phyloP scores from a whole-genome alignment of 2,329 filamentous ascomycete genomes.

The Talaromyces amestolkiae region DNA sequence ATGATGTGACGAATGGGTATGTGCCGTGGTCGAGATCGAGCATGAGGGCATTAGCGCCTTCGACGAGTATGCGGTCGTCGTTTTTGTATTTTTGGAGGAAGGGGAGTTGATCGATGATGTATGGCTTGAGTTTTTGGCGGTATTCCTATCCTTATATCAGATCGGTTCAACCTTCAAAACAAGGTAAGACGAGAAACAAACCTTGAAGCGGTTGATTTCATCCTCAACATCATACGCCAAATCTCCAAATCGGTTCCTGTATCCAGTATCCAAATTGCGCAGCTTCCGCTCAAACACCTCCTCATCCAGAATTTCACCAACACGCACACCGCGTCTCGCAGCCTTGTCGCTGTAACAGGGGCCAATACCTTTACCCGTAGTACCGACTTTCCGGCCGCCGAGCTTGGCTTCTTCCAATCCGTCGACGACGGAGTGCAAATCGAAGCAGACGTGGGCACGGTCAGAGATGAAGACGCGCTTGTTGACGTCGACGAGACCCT shows the following conservation, averaged over 20 bases:
- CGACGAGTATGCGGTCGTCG: constrained; percentile 55
- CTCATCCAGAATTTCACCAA: constrained; percentile 59
- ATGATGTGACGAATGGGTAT: constrained; percentile 51
- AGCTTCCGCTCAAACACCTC: constrained; percentile 55
- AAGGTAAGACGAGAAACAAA: constrained; percentile 21
- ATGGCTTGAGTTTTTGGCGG: constrained; percentile 36
- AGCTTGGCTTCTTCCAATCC: constrained; percentile 46
- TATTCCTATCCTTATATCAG: constrained; percentile 30
- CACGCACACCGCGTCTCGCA: constrained; percentile 56
- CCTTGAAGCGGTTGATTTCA: constrained; percentile 58
- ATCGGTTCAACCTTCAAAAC: background rate
- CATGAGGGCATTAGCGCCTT: constrained; percentile 64
- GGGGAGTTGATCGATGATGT: constrained; percentile 48
- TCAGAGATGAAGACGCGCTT: constrained; percentile 48
- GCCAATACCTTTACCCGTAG: constrained; percentile 52
- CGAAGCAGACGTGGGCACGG: constrained; percentile 47
- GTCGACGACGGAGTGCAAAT: constrained; percentile 47
- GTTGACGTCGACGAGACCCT: constrained; percentile 42
- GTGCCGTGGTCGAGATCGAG: constrained; percentile 57
- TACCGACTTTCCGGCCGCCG: constrained; percentile 48
- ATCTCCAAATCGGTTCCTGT: constrained; percentile 59
- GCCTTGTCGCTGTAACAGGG: constrained; percentile 65
- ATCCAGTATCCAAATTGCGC: constrained; percentile 51
- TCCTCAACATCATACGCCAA: constrained; percentile 60
- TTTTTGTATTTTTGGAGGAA: constrained; percentile 56